These are phyloP conservation scores for Auriscalpium orientale DNA, from an alignment of 768 basidiomycete genomes.

Conservation along the genomic window DNA sequence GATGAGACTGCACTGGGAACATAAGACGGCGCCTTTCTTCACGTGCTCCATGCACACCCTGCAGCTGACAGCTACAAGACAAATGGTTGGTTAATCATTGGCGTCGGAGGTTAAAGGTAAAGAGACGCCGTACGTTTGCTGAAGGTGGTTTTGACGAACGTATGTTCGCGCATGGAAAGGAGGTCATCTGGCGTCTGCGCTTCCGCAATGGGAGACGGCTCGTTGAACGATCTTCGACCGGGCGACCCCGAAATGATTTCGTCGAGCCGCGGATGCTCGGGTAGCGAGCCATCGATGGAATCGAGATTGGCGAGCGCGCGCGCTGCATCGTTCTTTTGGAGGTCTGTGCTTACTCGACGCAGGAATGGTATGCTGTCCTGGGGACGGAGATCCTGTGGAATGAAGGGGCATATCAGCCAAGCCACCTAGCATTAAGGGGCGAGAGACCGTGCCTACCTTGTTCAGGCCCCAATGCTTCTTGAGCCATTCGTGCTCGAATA, in stretches of 20 bases:
- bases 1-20: conserved; percentile 84
- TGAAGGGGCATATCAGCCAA: not conserved
- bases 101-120: conserved; percentile 2
- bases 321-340: conserved; percentile 63
- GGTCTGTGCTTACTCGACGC: conserved; percentile 81
- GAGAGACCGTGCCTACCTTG: conserved; percentile 45
- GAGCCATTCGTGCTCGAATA: conserved; percentile 91
- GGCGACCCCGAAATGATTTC: conserved; percentile 9
- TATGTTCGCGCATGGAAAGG: conserved; percentile 64
- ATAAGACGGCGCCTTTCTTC: conserved; percentile 83
- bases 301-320: conserved; percentile 43
- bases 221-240: conserved; percentile 1
- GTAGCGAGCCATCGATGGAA: conserved; percentile 32
- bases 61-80: conserved; percentile 67
- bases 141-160: conserved; percentile 89
- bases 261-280: conserved; percentile 11
- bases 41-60: conserved; percentile 73
- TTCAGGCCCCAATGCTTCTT: conserved; percentile 71
- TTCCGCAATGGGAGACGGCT: conserved; percentile 17
- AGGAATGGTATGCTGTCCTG: conserved; percentile 96
- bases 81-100: conserved; percentile 2
- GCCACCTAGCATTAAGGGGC: not conserved
- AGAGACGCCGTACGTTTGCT: conserved; percentile 64
- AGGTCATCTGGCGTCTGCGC: conserved; percentile 27
- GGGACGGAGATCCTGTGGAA: conserved; percentile 64